A percentile compares a stretch with the other conserved stretches of the same genome.
Conservation (phyloP, 257 asterid genomes). For the Dorcoceras hygrometricum region DNA sequence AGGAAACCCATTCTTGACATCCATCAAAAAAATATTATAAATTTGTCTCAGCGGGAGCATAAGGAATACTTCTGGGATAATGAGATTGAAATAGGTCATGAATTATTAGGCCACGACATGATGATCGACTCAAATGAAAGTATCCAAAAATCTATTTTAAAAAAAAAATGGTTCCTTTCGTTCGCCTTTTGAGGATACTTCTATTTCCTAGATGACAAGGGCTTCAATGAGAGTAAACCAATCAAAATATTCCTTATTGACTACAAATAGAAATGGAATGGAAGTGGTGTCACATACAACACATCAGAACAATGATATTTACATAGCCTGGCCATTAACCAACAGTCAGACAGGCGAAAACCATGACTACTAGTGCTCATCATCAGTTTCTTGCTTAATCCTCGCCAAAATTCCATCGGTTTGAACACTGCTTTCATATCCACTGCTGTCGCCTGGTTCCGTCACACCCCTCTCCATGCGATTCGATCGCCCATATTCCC, state of each 20-base stretch:
- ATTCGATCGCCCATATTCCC: slow-evolving; percentile 37
- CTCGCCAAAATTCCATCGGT: slow-evolving; percentile 31
- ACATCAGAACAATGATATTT: background rate
- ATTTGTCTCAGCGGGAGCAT: background rate
- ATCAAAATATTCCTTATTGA: background rate
- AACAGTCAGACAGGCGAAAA: background rate
- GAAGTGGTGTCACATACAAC: background rate
- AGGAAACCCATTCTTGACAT: background rate
- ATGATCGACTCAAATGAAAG: too few species aligned
- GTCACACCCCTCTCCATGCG: slow-evolving; percentile 23
- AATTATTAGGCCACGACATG: too few species aligned
- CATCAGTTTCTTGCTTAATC: background rate
- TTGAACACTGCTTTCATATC: slow-evolving; percentile 78
- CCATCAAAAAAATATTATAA: background rate
- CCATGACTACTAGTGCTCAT: background rate
- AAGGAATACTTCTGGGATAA: too few species aligned
- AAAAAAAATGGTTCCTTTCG: background rate
- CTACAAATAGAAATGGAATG: background rate
- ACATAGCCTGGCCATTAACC: background rate
- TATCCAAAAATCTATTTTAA: too few species aligned
- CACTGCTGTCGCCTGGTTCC: slow-evolving; percentile 85
- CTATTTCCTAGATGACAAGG: background rate
- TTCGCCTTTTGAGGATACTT: background rate
- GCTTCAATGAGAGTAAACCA: background rate
- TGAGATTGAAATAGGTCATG: too few species aligned